Evolutionary conservation across 2,329 filamentous ascomycete species (phyloP), one percentile per base, ranked within the genome.

Genomic region (Penicillium polonicum): DNA sequence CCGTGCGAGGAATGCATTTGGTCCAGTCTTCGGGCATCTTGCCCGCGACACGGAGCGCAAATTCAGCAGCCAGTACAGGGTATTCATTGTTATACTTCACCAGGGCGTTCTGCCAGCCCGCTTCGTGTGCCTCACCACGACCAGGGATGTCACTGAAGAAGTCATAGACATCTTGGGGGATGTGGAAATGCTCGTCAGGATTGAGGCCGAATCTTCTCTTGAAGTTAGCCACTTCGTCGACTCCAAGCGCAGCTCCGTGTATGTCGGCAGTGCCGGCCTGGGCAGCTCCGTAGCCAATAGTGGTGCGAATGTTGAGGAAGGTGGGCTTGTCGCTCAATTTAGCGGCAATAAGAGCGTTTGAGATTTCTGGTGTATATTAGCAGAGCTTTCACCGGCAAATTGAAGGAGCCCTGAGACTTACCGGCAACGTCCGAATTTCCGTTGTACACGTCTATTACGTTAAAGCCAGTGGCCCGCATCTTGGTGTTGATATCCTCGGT

Each of bases 181-280:
- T 69, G 25, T 76, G 70, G 57, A 82, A 82, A 52, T 74, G 71
- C 59, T 79, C 69, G 0, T 81, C 77, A 0, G 81, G 76, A 58
- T 85, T 74, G 63, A 84, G 78, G 4, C 79, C 79, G 43, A 78
- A 77, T 4, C 68, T 68, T 43, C 70, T 75, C 75, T 87, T 87
- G 70, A 85, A 79, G n/a, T 79, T 73, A 0, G 76, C 79, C 2
- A 87, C 80, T 52, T 83, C 82, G 1, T 81, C 77, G 2, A 74
- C 70, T 8, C 82, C 83, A 43, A 84, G 82, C 0, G 84, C 82
- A 9, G 79, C 84, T 19, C 83, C 83, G 60, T 87, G 85, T 0
- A 83, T 81, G 21, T 79, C 78, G 3, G 83, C 83, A 13, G 63
- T 67, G 0, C 78, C 78, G 3, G 75, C 76, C 1, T 74, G 71